Base-by-base conservation (phyloP, 2,329 filamentous ascomycete genomes). In the Beauveria sp. region DNA sequence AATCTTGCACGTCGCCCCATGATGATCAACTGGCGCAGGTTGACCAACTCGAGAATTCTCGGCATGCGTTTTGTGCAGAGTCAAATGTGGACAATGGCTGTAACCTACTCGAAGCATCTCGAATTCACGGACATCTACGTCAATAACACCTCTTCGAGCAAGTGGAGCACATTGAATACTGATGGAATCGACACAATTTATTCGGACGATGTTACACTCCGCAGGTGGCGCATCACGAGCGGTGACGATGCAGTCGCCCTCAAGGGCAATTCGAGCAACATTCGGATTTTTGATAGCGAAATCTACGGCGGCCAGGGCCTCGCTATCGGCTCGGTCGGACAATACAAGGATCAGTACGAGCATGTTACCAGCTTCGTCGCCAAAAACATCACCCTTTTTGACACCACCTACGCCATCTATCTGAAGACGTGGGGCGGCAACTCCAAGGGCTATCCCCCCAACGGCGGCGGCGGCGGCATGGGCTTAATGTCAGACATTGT, bases 51-150 rank as follows among this genome's bases (percentile, higher is more conserved):
- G 0, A 68, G 79, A 3, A 72, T 85, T 14, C 71, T 73, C 43
- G 76, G 80, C 3, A 63, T 85, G 18, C 73, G 74, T 2, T 84
- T 83, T 64, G 70, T 86, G 8, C 78, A 83, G 63, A 82, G 78
- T 63, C 83, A 86, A 71, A 86, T 86, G 83, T 86, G 83, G 78
- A 80, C 80, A 0, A 80, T 85, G 76, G 79, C 79, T 1, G 75
- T 83, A 34, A 80, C 80, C 10, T 71, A 80, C 67, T 80, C 79
- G 3, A 64, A 76, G 7, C 70, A 80, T 54, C 70, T 80, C 1
- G 69, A 80, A 0, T 72, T 85, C 7, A 73, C 80, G 55, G 75
- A 80, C 63, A 82, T 85, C 4, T 80, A 77, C 64, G 76, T 83
- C 60, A 84, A 84, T 70, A 84, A 77, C 68, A 79, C 77, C 0